Evolutionary conservation across 208 protist species (phyloP), one percentile per base, ranked within the genome.

Genomic region (Blastocrithidia nonstop): DNA sequence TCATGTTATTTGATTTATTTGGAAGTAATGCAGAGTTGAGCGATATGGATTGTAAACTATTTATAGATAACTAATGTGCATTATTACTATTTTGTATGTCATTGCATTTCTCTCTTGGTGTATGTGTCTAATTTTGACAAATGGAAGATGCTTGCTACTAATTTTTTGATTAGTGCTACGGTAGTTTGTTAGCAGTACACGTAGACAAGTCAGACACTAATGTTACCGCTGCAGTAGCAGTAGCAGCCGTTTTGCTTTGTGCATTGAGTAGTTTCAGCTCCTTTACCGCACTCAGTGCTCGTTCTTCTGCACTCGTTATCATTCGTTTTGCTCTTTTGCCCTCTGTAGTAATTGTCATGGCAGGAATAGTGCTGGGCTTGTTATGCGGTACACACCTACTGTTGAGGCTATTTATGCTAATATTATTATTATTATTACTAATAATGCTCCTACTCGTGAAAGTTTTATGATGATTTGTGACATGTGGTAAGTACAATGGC

Each of bases 381-480:
- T 59, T 71, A 32, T 66, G 23, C 26, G 57, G 66, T 21, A 53
- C 17, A 38, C 64, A 15, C 11, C 29, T 35, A n/a, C 29, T 35
- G 29, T n/a, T 35, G 29, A 11, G 11, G 29, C 29, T 35, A n/a
- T n/a, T 35, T 11, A 11, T 35, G 29, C 29, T 35, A n/a, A 35
- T 35, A n/a, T 35, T 35, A n/a, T 35, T 35, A n/a, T 15, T n/a
- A 15, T 35, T n/a, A 35, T 35, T 35, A n/a, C 11, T n/a, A 35
- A 15, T n/a, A 35, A 35, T n/a, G 29, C 11, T n/a, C 11, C 29
- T 35, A 11, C 29, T 11, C 29, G 29, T n/a, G n/a, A 15, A n/a
- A 11, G 29, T n/a, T 35, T n/a, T n/a, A 35, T 35, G n/a, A 11
- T 35, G 29, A 15, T n/a, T n/a, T 35, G 11, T n/a, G 11, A 11